Evolutionary conservation across 352 stramenopile genomes (phyloP).

Genomic region (Globisporangium nagaii): DNA sequence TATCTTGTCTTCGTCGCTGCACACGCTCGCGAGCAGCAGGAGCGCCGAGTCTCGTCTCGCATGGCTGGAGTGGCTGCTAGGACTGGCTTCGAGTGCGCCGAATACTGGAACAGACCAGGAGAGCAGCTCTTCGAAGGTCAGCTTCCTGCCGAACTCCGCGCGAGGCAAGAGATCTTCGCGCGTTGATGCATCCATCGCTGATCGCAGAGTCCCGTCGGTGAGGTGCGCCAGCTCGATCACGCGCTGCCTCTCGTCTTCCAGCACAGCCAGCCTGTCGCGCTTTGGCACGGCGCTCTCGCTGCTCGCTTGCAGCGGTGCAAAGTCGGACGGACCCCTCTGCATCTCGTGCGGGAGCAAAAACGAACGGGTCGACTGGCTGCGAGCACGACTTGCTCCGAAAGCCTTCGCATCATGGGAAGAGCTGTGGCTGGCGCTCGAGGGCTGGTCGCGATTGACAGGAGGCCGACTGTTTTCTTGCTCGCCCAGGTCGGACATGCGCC

Average conservation of each 20-base stretch:
- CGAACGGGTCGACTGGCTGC: background rate
- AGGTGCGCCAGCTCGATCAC: slow-evolving; percentile 17
- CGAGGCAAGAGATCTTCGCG: too few relatives aligned
- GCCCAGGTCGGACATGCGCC: slow-evolving; percentile 38
- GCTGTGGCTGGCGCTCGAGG: background rate
- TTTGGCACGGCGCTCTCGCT: background rate
- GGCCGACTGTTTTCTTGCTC: slow-evolving; percentile 1
- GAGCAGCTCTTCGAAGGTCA: slow-evolving; percentile 4
- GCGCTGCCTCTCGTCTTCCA: slow-evolving; percentile 21
- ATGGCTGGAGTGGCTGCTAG: background rate
- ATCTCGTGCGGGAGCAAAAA: slow-evolving; percentile 10
- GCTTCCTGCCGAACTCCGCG: background rate
- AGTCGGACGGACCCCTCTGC: background rate
- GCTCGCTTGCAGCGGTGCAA: background rate
- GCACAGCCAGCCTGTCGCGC: slow-evolving; percentile 10
- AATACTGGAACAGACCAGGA: background rate
- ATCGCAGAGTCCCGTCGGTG: background rate
- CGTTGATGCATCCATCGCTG: background rate
- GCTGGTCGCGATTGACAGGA: background rate
- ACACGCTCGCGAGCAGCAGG: slow-evolving; percentile 8
- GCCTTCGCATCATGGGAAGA: background rate
- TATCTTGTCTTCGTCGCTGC: slow-evolving; percentile 3
- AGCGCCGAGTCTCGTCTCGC: slow-evolving; percentile 1
- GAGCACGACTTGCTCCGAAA: background rate
- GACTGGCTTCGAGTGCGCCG: background rate